Percentiles rank a stretch among this genome's conserved stretches.
phyloP scores from a whole-genome alignment of 225 moss, liverwort and hornwort species.

The Marchantia polymorpha region DNA sequence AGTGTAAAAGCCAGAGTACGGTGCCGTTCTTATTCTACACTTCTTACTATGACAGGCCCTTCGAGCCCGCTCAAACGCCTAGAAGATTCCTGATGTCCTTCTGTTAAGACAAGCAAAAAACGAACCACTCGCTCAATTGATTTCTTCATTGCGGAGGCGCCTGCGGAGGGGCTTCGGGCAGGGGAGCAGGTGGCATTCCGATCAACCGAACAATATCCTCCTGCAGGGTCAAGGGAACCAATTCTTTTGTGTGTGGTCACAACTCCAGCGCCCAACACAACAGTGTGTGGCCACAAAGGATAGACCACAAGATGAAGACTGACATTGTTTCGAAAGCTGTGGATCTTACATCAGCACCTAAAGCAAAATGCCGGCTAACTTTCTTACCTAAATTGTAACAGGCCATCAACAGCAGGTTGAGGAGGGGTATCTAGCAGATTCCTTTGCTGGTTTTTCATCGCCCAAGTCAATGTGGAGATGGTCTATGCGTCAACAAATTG shows the following conservation, averaged over 20 bases:
- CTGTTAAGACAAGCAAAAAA: slow-evolving; percentile 18
- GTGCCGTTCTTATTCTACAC: neutral
- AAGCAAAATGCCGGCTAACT: too few species aligned
- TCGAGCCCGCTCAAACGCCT: slow-evolving; percentile 11
- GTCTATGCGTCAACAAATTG: too few species aligned
- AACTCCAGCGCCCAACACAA: too few species aligned
- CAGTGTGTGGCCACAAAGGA: too few species aligned
- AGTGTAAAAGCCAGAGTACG: neutral
- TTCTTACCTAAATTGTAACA: too few species aligned
- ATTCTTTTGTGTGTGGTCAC: neutral
- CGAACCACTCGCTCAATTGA: slow-evolving; percentile 4
- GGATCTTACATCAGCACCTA: too few species aligned
- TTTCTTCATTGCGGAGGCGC: neutral
- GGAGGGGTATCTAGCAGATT: too few species aligned
- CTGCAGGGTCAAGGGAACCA: neutral
- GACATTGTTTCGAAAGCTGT: too few species aligned
- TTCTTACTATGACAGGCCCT: neutral
- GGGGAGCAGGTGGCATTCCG: neutral
- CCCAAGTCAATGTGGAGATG: too few species aligned
- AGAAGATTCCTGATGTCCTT: slow-evolving; percentile 20
- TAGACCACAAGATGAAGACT: too few species aligned
- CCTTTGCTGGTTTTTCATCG: too few species aligned
- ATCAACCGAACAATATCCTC: neutral
- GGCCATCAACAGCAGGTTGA: neutral
- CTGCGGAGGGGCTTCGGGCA: neutral